These are phyloP conservation scores for Dipodascus geniculatus DNA, from an alignment of 805 yeast species.

Conservation along the genomic window DNA sequence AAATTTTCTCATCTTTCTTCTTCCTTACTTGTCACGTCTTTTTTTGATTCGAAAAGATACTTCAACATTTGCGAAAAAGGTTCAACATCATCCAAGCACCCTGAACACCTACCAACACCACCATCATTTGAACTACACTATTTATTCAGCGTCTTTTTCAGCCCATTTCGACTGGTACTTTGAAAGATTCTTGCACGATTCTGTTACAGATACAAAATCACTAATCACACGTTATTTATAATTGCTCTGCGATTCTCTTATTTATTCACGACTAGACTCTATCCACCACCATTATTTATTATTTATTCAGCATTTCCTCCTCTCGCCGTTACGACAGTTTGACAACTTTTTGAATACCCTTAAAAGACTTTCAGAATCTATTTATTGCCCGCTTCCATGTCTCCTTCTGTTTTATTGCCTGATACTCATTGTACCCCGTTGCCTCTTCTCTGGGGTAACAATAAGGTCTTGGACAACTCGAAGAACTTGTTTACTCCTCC, in stretches of 20 bases:
- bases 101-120: too few species aligned
- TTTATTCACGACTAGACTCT: not conserved
- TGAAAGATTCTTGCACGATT: too few species aligned
- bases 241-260: too few species aligned
- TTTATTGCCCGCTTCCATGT: too few species aligned
- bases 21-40: not conserved
- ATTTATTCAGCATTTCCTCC: not conserved
- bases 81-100: too few species aligned
- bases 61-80: too few species aligned
- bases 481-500: not conserved
- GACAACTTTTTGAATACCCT: not conserved
- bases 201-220: too few species aligned
- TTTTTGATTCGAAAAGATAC: not conserved
- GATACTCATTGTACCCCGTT: slow-evolving; percentile 9
- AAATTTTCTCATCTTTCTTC: not conserved
- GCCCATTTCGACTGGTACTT: too few species aligned
- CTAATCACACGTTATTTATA: too few species aligned
- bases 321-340: too few species aligned
- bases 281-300: not conserved
- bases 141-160: too few species aligned
- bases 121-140: too few species aligned
- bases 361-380: not conserved
- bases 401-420: slow-evolving; percentile 3
- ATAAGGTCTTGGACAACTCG: not conserved
- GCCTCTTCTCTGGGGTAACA: slow-evolving; percentile 8